Evolutionary conservation across 345 rosid genomes (phyloP).

Genomic region (Rhodamnia rubescens): DNA sequence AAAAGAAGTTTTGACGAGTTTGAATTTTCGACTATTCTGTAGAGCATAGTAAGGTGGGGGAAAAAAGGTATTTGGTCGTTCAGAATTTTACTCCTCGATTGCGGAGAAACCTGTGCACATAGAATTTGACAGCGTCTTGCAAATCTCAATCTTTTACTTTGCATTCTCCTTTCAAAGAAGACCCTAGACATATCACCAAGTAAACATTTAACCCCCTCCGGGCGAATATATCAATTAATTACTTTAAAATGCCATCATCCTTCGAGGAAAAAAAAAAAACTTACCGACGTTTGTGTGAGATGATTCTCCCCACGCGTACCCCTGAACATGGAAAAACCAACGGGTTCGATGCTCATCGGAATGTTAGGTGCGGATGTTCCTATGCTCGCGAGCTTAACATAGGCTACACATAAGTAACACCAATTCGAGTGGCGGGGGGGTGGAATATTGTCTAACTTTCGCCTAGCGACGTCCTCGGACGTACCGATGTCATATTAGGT

Average conservation of each 20-base stretch:
- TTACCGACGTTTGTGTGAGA: neutral
- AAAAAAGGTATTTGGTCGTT: neutral
- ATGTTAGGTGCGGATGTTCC: neutral
- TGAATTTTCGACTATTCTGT: neutral
- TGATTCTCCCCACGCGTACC: neutral
- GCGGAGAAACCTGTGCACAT: neutral
- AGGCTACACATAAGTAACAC: neutral
- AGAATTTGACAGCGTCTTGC: neutral
- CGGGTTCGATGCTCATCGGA: neutral
- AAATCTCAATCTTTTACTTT: neutral
- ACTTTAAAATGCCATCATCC: neutral
- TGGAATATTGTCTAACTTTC: neutral
- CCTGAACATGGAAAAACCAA: neutral
- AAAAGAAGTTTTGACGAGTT: neutral
- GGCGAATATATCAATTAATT: neutral
- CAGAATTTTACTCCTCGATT: neutral
- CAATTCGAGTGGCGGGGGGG: neutral
- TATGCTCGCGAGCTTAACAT: neutral
- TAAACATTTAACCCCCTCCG: too few relatives aligned
- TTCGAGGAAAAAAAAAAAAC: neutral
- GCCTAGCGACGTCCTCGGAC: neutral
- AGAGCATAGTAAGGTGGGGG: neutral
- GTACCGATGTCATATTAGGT: neutral
- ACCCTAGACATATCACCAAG: neutral
- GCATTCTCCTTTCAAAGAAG: neutral